phyloP scores from a whole-genome alignment of 179 eudicot genomes.

The Pouteria campechiana region DNA sequence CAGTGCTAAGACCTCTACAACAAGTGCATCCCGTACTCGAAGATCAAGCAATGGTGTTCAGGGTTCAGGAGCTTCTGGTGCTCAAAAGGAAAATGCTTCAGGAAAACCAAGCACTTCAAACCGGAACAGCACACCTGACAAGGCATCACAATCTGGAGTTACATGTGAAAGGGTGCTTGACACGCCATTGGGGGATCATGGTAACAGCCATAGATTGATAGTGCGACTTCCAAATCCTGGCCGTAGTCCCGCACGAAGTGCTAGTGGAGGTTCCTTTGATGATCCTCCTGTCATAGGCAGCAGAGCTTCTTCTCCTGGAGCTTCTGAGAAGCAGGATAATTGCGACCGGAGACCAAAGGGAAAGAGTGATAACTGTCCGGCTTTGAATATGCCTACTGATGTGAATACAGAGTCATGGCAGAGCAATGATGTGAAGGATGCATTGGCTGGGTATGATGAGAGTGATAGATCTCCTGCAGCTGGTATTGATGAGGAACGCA shows the following conservation, averaged over 20 bases:
- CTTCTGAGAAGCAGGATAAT: conserved; percentile 38
- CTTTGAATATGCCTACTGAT: conserved; percentile 10
- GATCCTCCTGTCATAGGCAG: conserved; percentile 33
- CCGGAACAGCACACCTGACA: conserved; percentile 32
- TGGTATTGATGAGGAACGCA: conserved; percentile 11
- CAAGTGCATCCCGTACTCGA: conserved; percentile 37
- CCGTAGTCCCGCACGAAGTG: conserved; percentile 57
- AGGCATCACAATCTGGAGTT: conserved; percentile 22
- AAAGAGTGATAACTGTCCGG: conserved; percentile 25
- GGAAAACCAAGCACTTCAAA: conserved; percentile 26
- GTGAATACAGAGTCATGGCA: conserved; percentile 24
- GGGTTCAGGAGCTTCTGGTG: conserved; percentile 21
- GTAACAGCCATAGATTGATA: conserved; percentile 53
- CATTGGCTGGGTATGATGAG: conserved; percentile 19
- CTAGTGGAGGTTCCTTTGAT: conserved; percentile 29
- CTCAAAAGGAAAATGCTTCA: conserved; percentile 31
- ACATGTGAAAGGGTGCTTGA: conserved; percentile 22
- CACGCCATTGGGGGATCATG: conserved; percentile 27
- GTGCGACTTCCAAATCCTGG: conserved; percentile 65
- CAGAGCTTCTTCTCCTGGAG: conserved; percentile 45
- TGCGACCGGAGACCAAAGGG: conserved; percentile 21
- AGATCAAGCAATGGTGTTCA: conserved; percentile 37
- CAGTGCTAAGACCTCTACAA: conserved; percentile 34
- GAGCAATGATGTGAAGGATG: conserved; percentile 26
- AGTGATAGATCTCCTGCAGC: conserved; percentile 21